phyloP scores from a whole-genome alignment of 306 rosid genomes.

The Prunus mira region DNA sequence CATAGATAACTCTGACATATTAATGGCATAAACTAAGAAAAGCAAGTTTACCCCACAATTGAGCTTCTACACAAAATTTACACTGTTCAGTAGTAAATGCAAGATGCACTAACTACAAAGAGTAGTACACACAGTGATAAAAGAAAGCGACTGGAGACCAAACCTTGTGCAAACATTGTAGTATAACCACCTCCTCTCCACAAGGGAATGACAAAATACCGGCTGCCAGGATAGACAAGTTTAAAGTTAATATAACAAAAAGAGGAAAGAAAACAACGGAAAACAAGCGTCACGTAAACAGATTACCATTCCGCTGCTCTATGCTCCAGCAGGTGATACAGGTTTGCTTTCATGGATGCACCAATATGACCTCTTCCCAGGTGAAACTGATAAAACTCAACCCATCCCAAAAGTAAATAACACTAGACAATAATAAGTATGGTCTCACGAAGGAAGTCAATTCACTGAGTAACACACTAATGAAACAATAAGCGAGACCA shows the following conservation, averaged over 20 bases:
- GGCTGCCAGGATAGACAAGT: conserved; percentile 47
- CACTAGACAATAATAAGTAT: not conserved
- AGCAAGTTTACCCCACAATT: not conserved
- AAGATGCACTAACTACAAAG: not conserved
- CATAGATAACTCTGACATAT: not conserved
- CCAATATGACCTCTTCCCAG: conserved; percentile 94
- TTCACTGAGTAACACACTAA: not conserved
- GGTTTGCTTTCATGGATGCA: conserved; percentile 72
- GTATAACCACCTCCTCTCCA: conserved; percentile 90
- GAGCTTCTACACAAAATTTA: not conserved
- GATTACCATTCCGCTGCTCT: conserved; percentile 81
- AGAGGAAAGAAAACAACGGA: not conserved
- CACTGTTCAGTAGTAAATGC: not conserved
- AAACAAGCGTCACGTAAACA: not conserved
- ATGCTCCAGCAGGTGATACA: conserved; percentile 71
- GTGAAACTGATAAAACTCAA: conserved; percentile 57
- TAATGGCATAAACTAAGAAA: not conserved
- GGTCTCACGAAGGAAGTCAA: not conserved
- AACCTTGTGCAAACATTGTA: conserved; percentile 93
- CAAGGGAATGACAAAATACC: conserved; percentile 81
- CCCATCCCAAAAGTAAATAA: not conserved
- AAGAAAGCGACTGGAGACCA: conserved; percentile 27
- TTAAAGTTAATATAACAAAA: conserved; percentile 14
- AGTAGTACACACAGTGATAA: not conserved
- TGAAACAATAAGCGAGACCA: not conserved